Base-by-base conservation (phyloP, 345 rosid genomes). In the Salix caprea region DNA sequence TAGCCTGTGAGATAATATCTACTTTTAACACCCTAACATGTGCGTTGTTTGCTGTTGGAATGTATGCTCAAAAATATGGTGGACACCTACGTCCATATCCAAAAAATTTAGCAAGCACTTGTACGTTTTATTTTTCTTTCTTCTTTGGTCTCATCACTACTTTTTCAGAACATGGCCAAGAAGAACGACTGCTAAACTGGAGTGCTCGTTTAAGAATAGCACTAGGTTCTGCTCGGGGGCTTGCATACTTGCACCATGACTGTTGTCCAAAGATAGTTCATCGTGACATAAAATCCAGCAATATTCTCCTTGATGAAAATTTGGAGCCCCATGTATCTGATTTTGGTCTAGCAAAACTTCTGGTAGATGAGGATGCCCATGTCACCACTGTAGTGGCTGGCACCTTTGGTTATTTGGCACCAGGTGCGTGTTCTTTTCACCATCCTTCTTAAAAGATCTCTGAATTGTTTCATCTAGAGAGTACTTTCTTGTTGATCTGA, bases 381-480 rank as follows among this genome's bases (percentile, higher is more conserved):
- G 90, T 95, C 60, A 95, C 99, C 16, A 95, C 97, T 12, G 97
- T 93, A 37, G 99, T 95, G 71, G 99, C 99, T 54, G 99, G 99
- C 84, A 93, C 97, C 71, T 93, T 93, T 74, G 99, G 99, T 80
- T 95, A 95, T 86, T 86, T 95, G 71, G 99, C 99, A 48, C 99
- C 99, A 77, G 97, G 99, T 93, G 67, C n/a, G 78, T 44, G 66
- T 68, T 61, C 42, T 30, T 66, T 30, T 32, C 15, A 32, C 1
- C 10, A 75, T 42, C 13, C 12, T 42, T 42, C 46, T 42, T 42
- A 11, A 42, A 42, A 42, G 13, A 42, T 42, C 46, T 42, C 46
- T 42, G 46, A 13, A 46, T 46, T 46, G 52, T 46, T 13, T 15
- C 37, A 12, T 0, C 52, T 14, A 1, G 6, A 14, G 6, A 46